Base-by-base conservation (phyloP, 805 yeast species). In the Saccharomycopsis fermentans region DNA sequence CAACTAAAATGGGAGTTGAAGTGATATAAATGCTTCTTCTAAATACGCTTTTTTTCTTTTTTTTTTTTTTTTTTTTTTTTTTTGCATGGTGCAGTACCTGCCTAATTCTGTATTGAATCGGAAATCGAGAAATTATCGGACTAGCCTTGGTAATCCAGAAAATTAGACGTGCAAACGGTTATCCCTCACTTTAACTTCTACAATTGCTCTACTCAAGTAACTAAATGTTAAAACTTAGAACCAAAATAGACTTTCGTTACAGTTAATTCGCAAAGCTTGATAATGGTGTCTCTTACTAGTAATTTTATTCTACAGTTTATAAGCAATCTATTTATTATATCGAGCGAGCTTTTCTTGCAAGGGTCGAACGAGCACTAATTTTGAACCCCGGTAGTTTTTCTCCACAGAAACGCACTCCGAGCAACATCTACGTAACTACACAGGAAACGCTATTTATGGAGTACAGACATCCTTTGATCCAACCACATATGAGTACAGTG, bases 361-460 rank as follows among this genome's bases (percentile, higher is more conserved):
- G 35, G 8, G 8, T 32, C 12, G 35, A 5, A 6, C 19, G 21
- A 37, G 19, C 8, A 8, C 32, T 24, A 43, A 43, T 43, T 43
- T 43, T 43, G 26, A 39, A 32, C 16, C 47, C 47, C 6, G 47
- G 24, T 39, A 39, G 26, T 3, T 8, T 43, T 43, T 26, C 50
- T 29, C 50, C 50, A 21, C 50, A 43, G 5, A n/a, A 43, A 19
- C 50, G 50, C 50, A 43, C 50, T 43, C 50, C 50, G 50, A 43
- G 29, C 27, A 43, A 21, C 17, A 40, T 8, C 14, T 17, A 17
- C 1, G 6, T 8, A 39, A 39, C 3, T 11, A 9, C 29, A 43
- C 27, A 43, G 24, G 50, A 43, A 26, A 43, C 9, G n/a, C 29
- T 24, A 21, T 43, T 43, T 43, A 21, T 12, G 50, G 50, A 24